Percentiles rank a stretch among this genome's conserved stretches.
Evolutionary conservation across 257 asterid genomes (phyloP).

Genomic region (Salvia splendens): DNA sequence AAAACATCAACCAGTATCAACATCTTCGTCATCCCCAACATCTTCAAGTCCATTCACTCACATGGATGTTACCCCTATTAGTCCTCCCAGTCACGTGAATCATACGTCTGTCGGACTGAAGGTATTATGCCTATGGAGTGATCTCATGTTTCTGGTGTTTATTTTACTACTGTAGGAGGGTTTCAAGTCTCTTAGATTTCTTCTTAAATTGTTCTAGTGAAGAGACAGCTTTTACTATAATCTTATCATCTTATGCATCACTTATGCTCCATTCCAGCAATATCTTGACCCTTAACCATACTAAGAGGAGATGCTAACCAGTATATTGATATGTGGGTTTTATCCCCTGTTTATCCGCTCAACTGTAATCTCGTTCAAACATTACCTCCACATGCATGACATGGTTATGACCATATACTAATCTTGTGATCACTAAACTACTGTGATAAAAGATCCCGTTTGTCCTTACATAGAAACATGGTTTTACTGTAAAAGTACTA

Average conservation of each 20-base stretch:
- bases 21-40: conserved; percentile 61
- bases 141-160: conserved; percentile 10
- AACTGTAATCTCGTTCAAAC: neutral
- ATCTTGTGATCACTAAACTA: conserved; percentile 10
- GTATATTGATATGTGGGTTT: neutral
- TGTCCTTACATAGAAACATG: neutral
- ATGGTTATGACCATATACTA: neutral
- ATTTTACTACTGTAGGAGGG: conserved; percentile 16
- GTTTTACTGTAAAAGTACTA: conserved; percentile 18
- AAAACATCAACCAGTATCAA: conserved; percentile 56
- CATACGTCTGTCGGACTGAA: conserved; percentile 62
- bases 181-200: conserved; percentile 23
- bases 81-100: conserved; percentile 74
- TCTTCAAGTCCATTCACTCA: conserved; percentile 58
- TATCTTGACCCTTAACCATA: conserved; percentile 23
- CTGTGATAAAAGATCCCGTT: conserved; percentile 14
- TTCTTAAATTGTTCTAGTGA: neutral
- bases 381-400: conserved; percentile 16
- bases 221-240: conserved; percentile 7
- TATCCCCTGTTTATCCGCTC: conserved; percentile 9
- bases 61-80: conserved; percentile 85
- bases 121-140: conserved; percentile 51
- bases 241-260: neutral
- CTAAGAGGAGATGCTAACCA: conserved; percentile 14
- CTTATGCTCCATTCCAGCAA: no score